phyloP scores from a whole-genome alignment of 768 basidiomycete genomes.

The Roridomyces roridus region DNA sequence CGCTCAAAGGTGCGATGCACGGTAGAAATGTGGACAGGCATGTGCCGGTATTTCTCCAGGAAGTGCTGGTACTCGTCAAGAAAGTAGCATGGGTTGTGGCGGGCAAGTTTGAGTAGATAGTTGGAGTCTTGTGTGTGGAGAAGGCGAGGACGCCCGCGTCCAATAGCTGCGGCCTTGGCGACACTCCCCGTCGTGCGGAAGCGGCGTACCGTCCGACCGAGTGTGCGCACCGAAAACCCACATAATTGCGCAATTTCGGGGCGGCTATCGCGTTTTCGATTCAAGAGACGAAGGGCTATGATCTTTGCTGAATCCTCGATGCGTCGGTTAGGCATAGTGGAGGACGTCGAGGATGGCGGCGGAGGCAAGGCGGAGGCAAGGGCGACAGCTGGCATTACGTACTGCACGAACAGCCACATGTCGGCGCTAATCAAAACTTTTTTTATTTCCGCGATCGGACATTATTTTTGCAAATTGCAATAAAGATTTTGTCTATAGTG shows the following conservation, averaged over 20 bases:
- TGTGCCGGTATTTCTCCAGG: conserved; percentile 13
- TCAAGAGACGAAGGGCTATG: conserved; percentile 6
- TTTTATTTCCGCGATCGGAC: no score
- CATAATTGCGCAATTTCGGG: conserved; percentile 11
- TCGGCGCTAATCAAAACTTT: no score
- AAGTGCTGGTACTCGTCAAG: conserved; percentile 18
- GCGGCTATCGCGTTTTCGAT: conserved; percentile 1
- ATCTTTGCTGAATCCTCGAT: conserved; percentile 1
- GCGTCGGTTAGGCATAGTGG: no score
- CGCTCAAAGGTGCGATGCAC: conserved; percentile 19
- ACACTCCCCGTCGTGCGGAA: conserved; percentile 4
- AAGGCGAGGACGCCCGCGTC: conserved; percentile 7
- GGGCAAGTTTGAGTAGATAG: conserved; percentile 8
- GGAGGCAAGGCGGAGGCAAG: no score
- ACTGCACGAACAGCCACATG: no score
- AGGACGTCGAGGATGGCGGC: no score
- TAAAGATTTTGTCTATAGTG: no score
- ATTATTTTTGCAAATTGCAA: no score
- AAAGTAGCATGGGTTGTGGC: conserved; percentile 15
- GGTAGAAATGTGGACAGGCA: conserved; percentile 19
- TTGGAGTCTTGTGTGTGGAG: conserved; percentile 7
- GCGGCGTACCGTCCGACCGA: conserved; percentile 5
- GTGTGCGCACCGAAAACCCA: conserved; percentile 5
- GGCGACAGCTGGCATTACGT: no score
- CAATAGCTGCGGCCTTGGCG: conserved; percentile 5